Base-by-base conservation (phyloP, 306 rosid species). In the Casuarina glauca region DNA sequence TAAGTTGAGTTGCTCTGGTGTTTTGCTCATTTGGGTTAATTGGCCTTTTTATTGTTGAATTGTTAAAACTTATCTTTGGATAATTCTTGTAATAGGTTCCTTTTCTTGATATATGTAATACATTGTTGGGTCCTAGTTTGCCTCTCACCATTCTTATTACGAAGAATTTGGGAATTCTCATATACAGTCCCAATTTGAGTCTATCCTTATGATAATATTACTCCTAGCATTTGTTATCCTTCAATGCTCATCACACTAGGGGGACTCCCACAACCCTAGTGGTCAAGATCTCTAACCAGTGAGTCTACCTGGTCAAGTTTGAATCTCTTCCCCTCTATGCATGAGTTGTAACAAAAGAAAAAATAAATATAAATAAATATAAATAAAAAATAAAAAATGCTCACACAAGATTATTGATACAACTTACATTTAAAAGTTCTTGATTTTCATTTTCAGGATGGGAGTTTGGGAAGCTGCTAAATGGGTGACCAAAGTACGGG, bases 391-490 rank as follows among this genome's bases (percentile, higher is more conserved):
- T 20, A 20, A 20, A 26, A 26, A 26, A 26, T 26, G 32, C 32
- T 26, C 32, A 26, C 32, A 26, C 32, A 32, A 52, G 35, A 48
- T 72, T 17, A 17, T 44, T 43, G 64, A 60, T 36, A 73, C 16
- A 76, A 43, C 68, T 75, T 86, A 74, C 76, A 69, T 0, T 26
- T 49, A 4, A 71, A 35, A 26, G 74, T 17, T 50, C 71, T 73
- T 82, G 76, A 76, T 69, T 9, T 85, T 76, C 66, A 38, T 84
- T 82, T 67, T 73, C 91, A 94, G 98, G 92, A 96, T 91, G 67
- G 98, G 98, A 76, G 93, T 92, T 70, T 95, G 98, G 98, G 97
- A 92, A 85, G 96, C 97, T 46, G 96, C 93, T 51, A 95, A 95
- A 70, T 95, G 98, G 98, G 93, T 92, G 75, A 96, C 98, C 20